These are phyloP conservation scores for Boechera retrofracta DNA, from an alignment of 345 rosid genomes.

Conservation along the genomic window DNA sequence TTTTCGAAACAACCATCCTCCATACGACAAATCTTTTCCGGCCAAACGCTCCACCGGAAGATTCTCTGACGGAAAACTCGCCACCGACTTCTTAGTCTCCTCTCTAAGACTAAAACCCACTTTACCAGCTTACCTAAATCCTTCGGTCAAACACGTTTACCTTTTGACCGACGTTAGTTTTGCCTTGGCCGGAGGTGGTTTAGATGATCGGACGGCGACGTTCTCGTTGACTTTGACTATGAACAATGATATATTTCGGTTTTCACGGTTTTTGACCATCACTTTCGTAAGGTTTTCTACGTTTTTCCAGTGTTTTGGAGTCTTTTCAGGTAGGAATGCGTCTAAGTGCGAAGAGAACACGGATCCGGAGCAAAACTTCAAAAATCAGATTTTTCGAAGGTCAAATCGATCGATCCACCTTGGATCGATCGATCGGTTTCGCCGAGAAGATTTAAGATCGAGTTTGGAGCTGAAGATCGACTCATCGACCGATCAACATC, in stretches of 20 bases:
- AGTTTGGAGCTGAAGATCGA: too few species aligned
- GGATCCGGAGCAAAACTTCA: too few species aligned
- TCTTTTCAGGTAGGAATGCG: too few species aligned
- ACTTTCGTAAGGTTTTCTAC: too few species aligned
- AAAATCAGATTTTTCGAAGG: too few species aligned
- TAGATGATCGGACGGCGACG: slow-evolving; percentile 39
- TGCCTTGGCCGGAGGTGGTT: slow-evolving; percentile 50
- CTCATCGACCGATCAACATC: too few species aligned
- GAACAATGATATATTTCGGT: background rate
- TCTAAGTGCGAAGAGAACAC: too few species aligned
- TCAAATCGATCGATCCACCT: too few species aligned
- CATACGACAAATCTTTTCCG: slow-evolving; percentile 48
- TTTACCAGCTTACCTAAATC: slow-evolving; percentile 48
- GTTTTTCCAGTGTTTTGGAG: too few species aligned
- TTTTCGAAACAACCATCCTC: slow-evolving; percentile 36
- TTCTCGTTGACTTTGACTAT: slow-evolving; percentile 20
- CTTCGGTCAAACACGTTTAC: slow-evolving; percentile 31
- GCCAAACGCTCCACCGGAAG: slow-evolving; percentile 45
- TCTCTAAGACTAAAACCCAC: slow-evolving; percentile 44
- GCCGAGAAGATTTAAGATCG: too few species aligned
- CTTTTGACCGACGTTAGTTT: slow-evolving; percentile 50
- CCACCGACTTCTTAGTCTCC: slow-evolving; percentile 46
- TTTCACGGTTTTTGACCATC: too few species aligned
- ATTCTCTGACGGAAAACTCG: slow-evolving; percentile 48
- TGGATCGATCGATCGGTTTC: too few species aligned